Conservation (phyloP, 345 rosid genomes). For the Passiflora organensis region DNA sequence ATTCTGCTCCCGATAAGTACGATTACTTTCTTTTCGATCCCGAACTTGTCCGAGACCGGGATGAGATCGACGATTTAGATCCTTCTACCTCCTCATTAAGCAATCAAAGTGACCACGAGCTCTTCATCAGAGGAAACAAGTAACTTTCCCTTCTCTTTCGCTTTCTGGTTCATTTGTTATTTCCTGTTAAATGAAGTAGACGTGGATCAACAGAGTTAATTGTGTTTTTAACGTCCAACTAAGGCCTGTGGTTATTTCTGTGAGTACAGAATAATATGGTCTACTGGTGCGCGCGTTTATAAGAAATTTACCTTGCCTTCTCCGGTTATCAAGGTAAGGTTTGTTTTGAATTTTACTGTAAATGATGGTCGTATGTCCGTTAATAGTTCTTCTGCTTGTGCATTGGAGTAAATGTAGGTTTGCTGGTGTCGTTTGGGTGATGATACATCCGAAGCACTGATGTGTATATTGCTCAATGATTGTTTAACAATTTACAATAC, state of each 20-base stretch:
- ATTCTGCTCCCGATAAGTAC: constrained; percentile 36
- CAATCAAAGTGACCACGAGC: constrained; percentile 61
- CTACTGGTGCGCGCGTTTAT: constrained; percentile 23
- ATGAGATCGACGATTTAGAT: constrained; percentile 27
- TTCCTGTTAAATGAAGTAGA: background rate
- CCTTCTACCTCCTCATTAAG: constrained; percentile 31
- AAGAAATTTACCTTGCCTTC: constrained; percentile 26
- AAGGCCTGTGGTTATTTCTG: background rate
- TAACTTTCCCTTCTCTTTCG: constrained; percentile 8
- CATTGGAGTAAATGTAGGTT: constrained; percentile 41
- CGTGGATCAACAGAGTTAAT: background rate
- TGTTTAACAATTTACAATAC: constrained; percentile 62
- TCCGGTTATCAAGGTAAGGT: constrained; percentile 18
- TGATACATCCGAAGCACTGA: constrained; percentile 48
- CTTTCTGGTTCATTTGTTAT: background rate
- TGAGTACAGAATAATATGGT: constrained; percentile 24
- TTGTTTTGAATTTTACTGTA: background rate
- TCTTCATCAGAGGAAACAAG: constrained; percentile 75
- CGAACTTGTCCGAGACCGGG: constrained; percentile 41
- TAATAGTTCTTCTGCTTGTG: background rate
- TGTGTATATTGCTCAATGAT: constrained; percentile 69
- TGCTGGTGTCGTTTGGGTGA: constrained; percentile 83
- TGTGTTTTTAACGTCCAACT: background rate
- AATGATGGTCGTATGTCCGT: background rate
- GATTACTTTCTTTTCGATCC: constrained; percentile 80